Evolutionary conservation across 306 rosid species (phyloP).

Genomic region (Quercus engelmannii): DNA sequence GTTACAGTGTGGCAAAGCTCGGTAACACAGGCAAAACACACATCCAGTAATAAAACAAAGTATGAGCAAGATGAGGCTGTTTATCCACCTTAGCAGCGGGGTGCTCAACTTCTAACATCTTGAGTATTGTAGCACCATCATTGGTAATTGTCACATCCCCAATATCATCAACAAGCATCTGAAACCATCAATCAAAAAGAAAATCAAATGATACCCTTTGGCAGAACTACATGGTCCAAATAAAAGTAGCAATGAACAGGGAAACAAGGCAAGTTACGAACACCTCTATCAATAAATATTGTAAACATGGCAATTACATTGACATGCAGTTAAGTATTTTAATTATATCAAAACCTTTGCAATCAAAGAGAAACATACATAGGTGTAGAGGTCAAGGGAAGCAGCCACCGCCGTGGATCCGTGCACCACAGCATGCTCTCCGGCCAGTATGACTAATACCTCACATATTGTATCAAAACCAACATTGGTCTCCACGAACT

Average conservation of each 20-base stretch:
- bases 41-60: not conserved
- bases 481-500: no score
- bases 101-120: slow-evolving; percentile 96
- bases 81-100: slow-evolving; percentile 91
- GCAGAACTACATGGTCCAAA: not conserved
- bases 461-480: no score
- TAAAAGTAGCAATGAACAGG: not conserved
- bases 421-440: no score
- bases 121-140: slow-evolving; percentile 96
- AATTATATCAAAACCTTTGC: not conserved
- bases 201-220: not conserved
- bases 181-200: slow-evolving; percentile 17
- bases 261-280: no score
- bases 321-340: no score
- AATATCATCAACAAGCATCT: slow-evolving; percentile 97
- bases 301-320: not conserved
- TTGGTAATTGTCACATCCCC: slow-evolving; percentile 96
- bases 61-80: not conserved
- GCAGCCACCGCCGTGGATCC: no score
- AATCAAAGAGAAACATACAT: not conserved
- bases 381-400: no score
- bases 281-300: not conserved
- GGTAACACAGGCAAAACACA: not conserved
- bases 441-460: no score
- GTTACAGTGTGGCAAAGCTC: not conserved